Percentiles rank a stretch among this genome's conserved stretches.
These are phyloP conservation scores for Psilocybe subaeruginosa DNA, from an alignment of 768 basidiomycete species.

Conservation along the genomic window DNA sequence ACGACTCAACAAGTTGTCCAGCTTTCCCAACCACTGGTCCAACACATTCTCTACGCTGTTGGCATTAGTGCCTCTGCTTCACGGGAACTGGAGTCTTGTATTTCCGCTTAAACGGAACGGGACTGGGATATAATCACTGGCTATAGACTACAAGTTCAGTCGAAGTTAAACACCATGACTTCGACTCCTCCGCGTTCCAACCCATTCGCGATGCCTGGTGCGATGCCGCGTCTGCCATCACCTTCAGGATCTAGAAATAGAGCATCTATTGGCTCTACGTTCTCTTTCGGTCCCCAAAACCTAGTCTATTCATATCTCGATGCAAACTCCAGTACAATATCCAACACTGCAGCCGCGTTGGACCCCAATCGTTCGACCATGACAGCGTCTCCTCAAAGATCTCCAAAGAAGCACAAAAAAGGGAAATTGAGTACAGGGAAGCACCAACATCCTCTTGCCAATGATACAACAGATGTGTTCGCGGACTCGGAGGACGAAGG, in stretches of 20 bases:
- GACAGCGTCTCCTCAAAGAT: conserved; percentile 69
- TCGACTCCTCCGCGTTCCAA: conserved; percentile 54
- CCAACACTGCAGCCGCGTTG: conserved; percentile 60
- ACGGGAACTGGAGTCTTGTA: too few species aligned
- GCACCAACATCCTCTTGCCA: conserved; percentile 70
- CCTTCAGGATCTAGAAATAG: conserved; percentile 62
- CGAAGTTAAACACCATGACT: conserved; percentile 28
- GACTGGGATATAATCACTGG: not conserved
- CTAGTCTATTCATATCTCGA: conserved; percentile 74
- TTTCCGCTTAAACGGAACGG: too few species aligned
- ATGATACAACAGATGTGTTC: conserved; percentile 77
- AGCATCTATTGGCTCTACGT: conserved; percentile 76
- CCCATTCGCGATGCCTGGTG: conserved; percentile 42
- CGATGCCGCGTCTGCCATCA: conserved; percentile 54
- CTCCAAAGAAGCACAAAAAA: conserved; percentile 58
- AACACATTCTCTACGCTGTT: too few species aligned
- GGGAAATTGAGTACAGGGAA: conserved; percentile 53
- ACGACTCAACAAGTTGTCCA: not conserved
- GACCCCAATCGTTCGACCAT: conserved; percentile 84
- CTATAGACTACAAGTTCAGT: too few species aligned
- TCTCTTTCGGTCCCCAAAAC: conserved; percentile 82
- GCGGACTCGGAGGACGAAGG: conserved; percentile 66
- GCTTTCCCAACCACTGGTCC: too few species aligned
- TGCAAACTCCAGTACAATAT: conserved; percentile 62
- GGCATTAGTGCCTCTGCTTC: too few species aligned